A percentile compares a stretch with the other conserved stretches of the same genome.
Conservation (phyloP, 345 rosid genomes). For the Citrus glauca region DNA sequence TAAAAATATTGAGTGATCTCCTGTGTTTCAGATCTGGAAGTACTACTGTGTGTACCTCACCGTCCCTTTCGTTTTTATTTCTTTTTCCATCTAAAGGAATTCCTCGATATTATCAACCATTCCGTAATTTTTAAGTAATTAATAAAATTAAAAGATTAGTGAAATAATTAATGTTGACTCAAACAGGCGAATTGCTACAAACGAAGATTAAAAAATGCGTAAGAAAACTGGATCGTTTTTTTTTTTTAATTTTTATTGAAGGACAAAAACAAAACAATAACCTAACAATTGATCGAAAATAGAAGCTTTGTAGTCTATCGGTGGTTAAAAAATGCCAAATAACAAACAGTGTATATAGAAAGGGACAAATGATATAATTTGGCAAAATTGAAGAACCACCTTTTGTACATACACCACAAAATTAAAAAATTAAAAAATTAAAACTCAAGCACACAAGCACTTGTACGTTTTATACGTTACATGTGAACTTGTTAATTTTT, state of each 20-base stretch:
- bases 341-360: background rate
- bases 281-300: background rate
- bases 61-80: background rate
- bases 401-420: background rate
- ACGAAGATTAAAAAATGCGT: background rate
- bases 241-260: background rate
- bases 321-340: conserved; percentile 2
- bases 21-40: background rate
- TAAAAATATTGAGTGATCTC: background rate
- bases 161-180: too few species aligned
- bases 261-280: background rate
- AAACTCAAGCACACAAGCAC: background rate
- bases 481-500: too few species aligned
- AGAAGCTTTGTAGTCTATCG: too few species aligned
- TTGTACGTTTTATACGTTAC: background rate
- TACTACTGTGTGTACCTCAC: background rate
- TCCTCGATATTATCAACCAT: background rate
- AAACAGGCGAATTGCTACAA: background rate
- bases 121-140: too few species aligned
- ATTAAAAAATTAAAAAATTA: too few species aligned
- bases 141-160: too few species aligned
- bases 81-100: too few species aligned
- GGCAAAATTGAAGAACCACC: background rate
- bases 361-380: background rate
- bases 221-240: background rate